Conservation (phyloP, 2,329 filamentous ascomycete species). For the Chrysoporthe deuterocubensis region DNA sequence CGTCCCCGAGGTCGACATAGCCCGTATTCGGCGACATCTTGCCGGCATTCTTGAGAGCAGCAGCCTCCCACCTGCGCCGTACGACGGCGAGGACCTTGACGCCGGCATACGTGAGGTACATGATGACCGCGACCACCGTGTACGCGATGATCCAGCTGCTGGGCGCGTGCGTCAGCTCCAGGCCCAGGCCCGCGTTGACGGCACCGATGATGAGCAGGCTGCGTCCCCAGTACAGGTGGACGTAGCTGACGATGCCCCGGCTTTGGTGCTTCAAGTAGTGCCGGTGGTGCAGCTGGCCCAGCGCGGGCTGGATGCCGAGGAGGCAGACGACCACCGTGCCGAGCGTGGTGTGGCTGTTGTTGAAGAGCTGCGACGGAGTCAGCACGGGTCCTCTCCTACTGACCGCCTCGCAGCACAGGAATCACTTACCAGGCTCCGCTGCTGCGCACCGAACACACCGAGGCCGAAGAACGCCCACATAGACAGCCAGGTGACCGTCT, state of each 20-base stretch:
- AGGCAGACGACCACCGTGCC: conserved; percentile 59
- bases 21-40: conserved; percentile 23
- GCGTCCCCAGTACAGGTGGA: conserved; percentile 67
- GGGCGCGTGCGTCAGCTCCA: conserved; percentile 51
- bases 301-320: conserved; percentile 60
- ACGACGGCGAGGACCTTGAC: conserved; percentile 35
- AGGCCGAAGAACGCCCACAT: conserved; percentile 66
- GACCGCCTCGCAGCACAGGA: too few species aligned
- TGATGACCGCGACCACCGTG: conserved; percentile 55
- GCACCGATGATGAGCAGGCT: conserved; percentile 61
- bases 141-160: conserved; percentile 56
- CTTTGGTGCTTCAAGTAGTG: conserved; percentile 52
- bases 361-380: conserved; percentile 50
- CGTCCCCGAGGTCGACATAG: conserved; percentile 18
- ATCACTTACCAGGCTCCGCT: conserved; percentile 44
- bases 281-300: conserved; percentile 62
- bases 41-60: background rate
- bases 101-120: conserved; percentile 50
- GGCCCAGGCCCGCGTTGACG: conserved; percentile 66
- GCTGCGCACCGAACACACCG: conserved; percentile 53
- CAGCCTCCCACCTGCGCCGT: conserved; percentile 11
- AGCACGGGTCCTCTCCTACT: background rate
- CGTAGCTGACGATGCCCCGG: conserved; percentile 57
- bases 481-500: conserved; percentile 55
- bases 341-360: conserved; percentile 57